These are phyloP conservation scores for Carex parvula DNA, from an alignment of 176 grass and related monocot species.

Conservation along the genomic window DNA sequence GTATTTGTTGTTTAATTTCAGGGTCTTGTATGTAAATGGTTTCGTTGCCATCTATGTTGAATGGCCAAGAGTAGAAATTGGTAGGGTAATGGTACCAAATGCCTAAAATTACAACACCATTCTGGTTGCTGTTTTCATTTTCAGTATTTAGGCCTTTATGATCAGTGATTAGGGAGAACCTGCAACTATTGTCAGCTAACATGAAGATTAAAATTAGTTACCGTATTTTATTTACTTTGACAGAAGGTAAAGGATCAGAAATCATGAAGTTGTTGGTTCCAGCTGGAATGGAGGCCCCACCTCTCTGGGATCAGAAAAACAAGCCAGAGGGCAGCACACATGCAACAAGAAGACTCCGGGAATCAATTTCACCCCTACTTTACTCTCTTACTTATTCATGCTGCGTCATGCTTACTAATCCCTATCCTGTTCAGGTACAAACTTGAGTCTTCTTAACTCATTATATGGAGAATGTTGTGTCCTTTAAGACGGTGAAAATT, in stretches of 20 bases:
- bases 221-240: constrained; percentile 23
- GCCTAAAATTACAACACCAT: neutral
- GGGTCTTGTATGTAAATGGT: neutral
- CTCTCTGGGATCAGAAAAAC: constrained; percentile 40
- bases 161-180: neutral
- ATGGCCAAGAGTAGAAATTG: neutral
- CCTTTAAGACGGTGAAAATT: neutral
- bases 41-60: neutral
- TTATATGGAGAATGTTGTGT: neutral
- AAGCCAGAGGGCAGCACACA: constrained; percentile 35
- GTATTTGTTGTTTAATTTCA: constrained; percentile 24
- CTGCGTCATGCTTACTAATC: constrained; percentile 65
- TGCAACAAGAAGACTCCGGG: constrained; percentile 58
- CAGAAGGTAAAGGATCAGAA: constrained; percentile 60
- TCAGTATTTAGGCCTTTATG: neutral
- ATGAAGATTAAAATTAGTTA: neutral
- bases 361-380: constrained; percentile 49
- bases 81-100: neutral
- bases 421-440: constrained; percentile 80
- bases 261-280: constrained; percentile 75
- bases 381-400: constrained; percentile 71
- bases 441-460: constrained; percentile 1
- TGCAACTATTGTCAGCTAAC: neutral
- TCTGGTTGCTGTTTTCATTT: neutral
- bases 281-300: constrained; percentile 60